Base-by-base conservation (phyloP, 2,329 filamentous ascomycete genomes). In the Aspergillus pseudotamarii region DNA sequence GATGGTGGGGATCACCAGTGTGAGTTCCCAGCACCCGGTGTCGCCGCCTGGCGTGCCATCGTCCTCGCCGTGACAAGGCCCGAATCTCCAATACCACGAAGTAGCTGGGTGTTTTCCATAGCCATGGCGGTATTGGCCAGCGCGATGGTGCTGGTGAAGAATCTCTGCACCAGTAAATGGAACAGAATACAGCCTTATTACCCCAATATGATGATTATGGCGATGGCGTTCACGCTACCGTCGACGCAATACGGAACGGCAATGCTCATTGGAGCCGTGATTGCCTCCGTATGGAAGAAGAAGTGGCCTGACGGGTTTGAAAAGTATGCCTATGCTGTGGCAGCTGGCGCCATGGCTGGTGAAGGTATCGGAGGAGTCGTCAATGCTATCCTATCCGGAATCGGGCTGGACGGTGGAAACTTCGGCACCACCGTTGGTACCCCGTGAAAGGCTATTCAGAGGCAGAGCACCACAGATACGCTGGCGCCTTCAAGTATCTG, bases 181-280 rank as follows among this genome's bases (percentile, higher is more conserved):
- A 53, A 14, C 9, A 4, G 21, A 3, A 51, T 57, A n/a, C 59
- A 53, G 9, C 41, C 16, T 0, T 61, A 57, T 28, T 54, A 57
- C 38, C 59, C 54, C n/a, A 61, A 61, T 14, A n/a, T 61, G 30
- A 51, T 61, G 59, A 61, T 61, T 23, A 6, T 61, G 16, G 59
- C 59, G 14, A 50, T 61, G 54, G 59, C 54, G 43, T 62, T 62
- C 26, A 58, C 55, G 10, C 55, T 58, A 12, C 60, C 60, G 3
- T 45, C 55, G 3, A 32, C 55, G 32, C 55, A 62, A 11, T 62
- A 58, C 19, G 43, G 55, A 4, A 58, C 53, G 10, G 60, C 60
- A 14, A 58, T 62, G 26, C 6, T 61, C 1, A 36, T 61, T 4
- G 60, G 60, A 2, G 26, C 60, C 5, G 9, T 62, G 10, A 28